Percentiles rank a stretch among this genome's conserved stretches.
Evolutionary conservation across 2,329 filamentous ascomycete genomes (phyloP).

Genomic region (Colletotrichum plurivorum): DNA sequence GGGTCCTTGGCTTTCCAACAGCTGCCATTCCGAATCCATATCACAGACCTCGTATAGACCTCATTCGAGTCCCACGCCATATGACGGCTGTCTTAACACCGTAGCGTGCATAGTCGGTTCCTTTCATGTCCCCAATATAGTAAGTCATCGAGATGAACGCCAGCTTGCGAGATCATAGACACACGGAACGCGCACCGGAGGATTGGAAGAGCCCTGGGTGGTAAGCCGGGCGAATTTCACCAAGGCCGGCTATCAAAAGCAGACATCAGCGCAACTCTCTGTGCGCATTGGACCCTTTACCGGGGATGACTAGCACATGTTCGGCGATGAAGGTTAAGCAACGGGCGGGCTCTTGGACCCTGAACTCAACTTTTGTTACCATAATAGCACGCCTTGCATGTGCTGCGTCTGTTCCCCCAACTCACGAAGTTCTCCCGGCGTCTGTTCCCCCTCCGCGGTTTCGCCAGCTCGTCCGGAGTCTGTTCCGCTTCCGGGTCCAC

Average conservation of each 20-base stretch:
- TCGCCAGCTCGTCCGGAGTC: constrained; percentile 19
- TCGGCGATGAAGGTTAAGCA: not conserved
- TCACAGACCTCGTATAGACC: constrained; percentile 14
- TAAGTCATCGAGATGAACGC: constrained; percentile 7
- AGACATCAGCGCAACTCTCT: constrained; percentile 25
- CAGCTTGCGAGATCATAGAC: not conserved
- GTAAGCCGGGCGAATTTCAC: not conserved
- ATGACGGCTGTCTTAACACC: not conserved
- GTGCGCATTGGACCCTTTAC: constrained; percentile 1
- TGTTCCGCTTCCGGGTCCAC: constrained; percentile 22
- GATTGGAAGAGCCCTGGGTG: no score
- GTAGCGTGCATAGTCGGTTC: not conserved
- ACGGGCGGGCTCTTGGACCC: constrained; percentile 20
- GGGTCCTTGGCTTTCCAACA: constrained; percentile 1
- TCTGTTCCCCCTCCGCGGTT: not conserved
- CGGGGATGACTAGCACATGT: not conserved
- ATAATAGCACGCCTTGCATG: not conserved
- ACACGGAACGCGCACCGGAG: no score
- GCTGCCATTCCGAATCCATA: constrained; percentile 15
- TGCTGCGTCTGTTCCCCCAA: not conserved
- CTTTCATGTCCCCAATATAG: constrained; percentile 17
- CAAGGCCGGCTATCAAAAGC: not conserved
- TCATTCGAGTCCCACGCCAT: not conserved
- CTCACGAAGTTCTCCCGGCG: not conserved
- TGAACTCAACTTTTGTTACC: constrained; percentile 4